Evolutionary conservation across 495 filamentous ascomycete species (phyloP), one percentile per base, ranked within the genome.

Genomic region (Xylaria grammica): DNA sequence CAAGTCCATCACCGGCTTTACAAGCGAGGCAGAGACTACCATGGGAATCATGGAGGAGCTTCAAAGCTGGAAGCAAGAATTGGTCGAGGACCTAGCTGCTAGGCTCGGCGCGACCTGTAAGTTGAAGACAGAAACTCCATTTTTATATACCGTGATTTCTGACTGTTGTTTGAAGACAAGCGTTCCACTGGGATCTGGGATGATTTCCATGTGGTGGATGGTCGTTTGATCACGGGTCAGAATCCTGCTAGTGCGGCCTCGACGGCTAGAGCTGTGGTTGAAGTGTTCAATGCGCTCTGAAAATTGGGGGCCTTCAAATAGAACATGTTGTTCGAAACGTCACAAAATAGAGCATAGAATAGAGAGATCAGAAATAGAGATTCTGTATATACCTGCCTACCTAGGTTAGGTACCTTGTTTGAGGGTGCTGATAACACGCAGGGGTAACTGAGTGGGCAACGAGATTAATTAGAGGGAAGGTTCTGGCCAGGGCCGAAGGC

Each of bases 1-100:
- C 26, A 77, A 71, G 60, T 70, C 50, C 9, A 67, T 83, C 20
- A 82, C 81, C 27, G 80, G 80, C 13, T 83, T 82, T 46, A 81
- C 78, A 2, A 78, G 68, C 3, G 66, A 82, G 61, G 81, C 68
- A 1, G 81, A 82, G 67, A 67, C 74, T 11, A 74, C 67, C 8
- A 77, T 79, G 78, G 66, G 68, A 5, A 67, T 81, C 15, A 69
- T 75, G 66, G 67, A 67, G 51, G 74, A 72, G 29, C 51, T 82
- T 50, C 62, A 66, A 54, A 62, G 57, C 36, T 81, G 76, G 78
- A 68, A 72, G 32, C 58, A 66, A 27, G 76, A 77, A 59, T 67
- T 77, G 44, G 70, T 81, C 32, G 82, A 84, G n/a, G 69, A 66
- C 11, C 32, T 44, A 9, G 69, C 63, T n/a, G 64, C 38, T 13